Base-by-base conservation (phyloP, 306 rosid genomes). In the Fagus sylvatica region DNA sequence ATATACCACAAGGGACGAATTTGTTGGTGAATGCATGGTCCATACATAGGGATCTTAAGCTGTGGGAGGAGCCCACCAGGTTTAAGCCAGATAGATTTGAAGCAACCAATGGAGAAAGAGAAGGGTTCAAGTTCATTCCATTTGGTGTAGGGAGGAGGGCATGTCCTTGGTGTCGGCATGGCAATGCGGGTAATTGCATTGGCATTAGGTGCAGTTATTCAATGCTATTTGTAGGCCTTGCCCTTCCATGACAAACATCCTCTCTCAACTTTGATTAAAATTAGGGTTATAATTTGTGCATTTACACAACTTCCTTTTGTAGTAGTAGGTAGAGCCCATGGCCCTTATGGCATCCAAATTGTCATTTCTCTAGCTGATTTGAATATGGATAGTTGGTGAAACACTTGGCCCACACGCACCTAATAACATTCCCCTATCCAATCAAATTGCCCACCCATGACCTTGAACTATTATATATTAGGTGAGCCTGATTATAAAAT, bases 21-120 rank as follows among this genome's bases (percentile, higher is more conserved):
- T 22, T 88, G 37, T 17, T 88, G 8, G 78, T 77, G n/a, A 88
- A 86, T 42, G 7, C 74, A 42, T 88, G 89, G 92, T 80, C 82
- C 46, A 19, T 88, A n/a, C 92, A 88, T 0, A 76, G 85, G 1
- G 85, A 88, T 30, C 40, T 84, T 2, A 56, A 43, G 7, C 3
- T 61, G 11, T 88, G 88, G 90, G 46, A 3, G 2, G 78, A 89
- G 2, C 85, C 89, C 1, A 55, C 61, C 2, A 55, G 3, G 61
- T 55, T 55, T 32, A 64, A 9, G 76, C 93, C 89, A 2, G 88
- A 85, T 59, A 87, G 93, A 68, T 89, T 87, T 70, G 67, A 36
- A 22, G 74, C 46, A 16, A 53, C n/a, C 1, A 73, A 36, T 4
- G 73, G 69, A 36, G 51, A 55, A 55, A 55, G 39, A 65, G 69